These are phyloP conservation scores for Sporothrix curviconia DNA, from an alignment of 2,329 filamentous ascomycete species.

Conservation along the genomic window DNA sequence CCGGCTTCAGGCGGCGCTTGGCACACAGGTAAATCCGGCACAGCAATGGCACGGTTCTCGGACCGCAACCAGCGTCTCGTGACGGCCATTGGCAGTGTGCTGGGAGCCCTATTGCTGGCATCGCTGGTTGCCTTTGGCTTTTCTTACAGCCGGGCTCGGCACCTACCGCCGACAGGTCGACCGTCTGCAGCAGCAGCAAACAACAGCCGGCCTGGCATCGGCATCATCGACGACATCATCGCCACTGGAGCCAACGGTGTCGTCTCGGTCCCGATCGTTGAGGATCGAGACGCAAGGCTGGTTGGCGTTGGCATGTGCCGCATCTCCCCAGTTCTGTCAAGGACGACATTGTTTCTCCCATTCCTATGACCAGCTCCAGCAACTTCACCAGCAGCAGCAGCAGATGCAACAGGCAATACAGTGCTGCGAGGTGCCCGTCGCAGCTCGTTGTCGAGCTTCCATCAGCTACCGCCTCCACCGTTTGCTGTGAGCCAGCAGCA, in stretches of 20 bases:
- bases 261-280: not conserved
- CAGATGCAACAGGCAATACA: not conserved
- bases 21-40: too few species aligned
- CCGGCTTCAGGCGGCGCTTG: too few species aligned
- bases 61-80: conserved; percentile 5
- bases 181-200: conserved; percentile 9
- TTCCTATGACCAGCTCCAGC: conserved; percentile 1
- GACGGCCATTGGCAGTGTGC: conserved; percentile 15
- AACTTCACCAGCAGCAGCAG: not conserved
- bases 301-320: not conserved
- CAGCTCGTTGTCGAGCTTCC: conserved; percentile 3
- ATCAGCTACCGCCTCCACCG: not conserved
- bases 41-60: not conserved
- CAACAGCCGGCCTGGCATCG: not conserved
- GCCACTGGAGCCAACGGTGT: not conserved
- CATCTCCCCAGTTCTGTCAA: not conserved
- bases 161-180: conserved; percentile 16
- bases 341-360: conserved; percentile 8
- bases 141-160: conserved; percentile 15
- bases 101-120: conserved; percentile 17
- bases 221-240: not conserved
- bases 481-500: not conserved
- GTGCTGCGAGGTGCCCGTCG: not conserved
- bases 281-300: not conserved
- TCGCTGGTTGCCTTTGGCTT: conserved; percentile 17